Conservation (phyloP, 306 rosid genomes). For the Medicago ruthenica region DNA sequence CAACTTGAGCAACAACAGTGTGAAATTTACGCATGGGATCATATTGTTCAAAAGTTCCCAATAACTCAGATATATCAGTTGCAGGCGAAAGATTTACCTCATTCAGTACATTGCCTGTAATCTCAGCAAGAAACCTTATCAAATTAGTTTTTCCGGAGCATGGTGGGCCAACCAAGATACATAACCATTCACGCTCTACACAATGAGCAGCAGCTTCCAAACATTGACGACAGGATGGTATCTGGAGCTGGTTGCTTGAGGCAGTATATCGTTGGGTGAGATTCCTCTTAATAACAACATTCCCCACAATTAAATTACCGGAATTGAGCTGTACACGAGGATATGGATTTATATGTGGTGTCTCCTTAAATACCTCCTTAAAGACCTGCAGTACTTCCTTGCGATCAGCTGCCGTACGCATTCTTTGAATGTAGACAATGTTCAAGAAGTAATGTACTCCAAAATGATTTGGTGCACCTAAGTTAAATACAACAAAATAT, state of each 20-base stretch:
- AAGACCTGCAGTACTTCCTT: slow-evolving; percentile 74
- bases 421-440: slow-evolving; percentile 81
- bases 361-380: slow-evolving; percentile 64
- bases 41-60: slow-evolving; percentile 95
- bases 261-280: slow-evolving; percentile 46
- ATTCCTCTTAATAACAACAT: slow-evolving; percentile 63
- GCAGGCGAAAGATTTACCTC: slow-evolving; percentile 90
- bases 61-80: slow-evolving; percentile 90
- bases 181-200: slow-evolving; percentile 84
- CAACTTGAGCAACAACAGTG: slow-evolving; percentile 60
- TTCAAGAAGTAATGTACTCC: slow-evolving; percentile 72
- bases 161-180: slow-evolving; percentile 84
- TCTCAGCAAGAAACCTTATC: slow-evolving; percentile 79
- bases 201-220: slow-evolving; percentile 90
- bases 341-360: slow-evolving; percentile 71
- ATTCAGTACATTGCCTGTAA: slow-evolving; percentile 81
- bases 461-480: slow-evolving; percentile 58
- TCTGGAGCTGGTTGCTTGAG: slow-evolving; percentile 53
- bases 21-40: slow-evolving; percentile 72
- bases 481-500: slow-evolving; percentile 38
- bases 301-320: slow-evolving; percentile 65
- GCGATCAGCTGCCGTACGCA: slow-evolving; percentile 88
- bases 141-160: slow-evolving; percentile 89
- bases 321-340: slow-evolving; percentile 72
- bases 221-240: slow-evolving; percentile 73